Evolutionary conservation across 139 green algal genomes (phyloP).

Genomic region (Chlorella sorokiniana): DNA sequence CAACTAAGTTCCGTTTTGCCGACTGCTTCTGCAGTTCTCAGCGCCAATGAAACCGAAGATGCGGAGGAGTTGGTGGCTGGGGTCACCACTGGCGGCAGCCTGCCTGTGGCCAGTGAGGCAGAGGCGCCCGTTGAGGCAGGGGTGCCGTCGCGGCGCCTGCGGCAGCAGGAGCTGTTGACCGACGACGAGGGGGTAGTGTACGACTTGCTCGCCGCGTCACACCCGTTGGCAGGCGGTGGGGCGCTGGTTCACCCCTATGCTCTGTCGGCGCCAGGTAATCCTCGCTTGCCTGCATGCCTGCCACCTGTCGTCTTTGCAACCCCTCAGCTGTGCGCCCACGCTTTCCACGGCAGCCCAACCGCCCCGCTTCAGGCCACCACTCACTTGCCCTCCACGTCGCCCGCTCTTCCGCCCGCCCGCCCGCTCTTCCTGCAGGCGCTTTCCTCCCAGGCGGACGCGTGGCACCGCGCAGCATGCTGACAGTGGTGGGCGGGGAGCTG

Average conservation of each 20-base stretch:
- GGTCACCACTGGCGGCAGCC: too few relatives aligned
- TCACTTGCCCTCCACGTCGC: too few relatives aligned
- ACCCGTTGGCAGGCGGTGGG: not conserved
- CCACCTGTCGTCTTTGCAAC: too few relatives aligned
- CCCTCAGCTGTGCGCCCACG: too few relatives aligned
- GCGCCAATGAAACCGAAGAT: not conserved
- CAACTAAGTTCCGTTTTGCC: too few relatives aligned
- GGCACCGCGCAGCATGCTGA: not conserved
- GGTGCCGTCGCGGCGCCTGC: not conserved
- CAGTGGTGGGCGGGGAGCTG: not conserved
- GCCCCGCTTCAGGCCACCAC: too few relatives aligned
- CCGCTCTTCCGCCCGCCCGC: too few relatives aligned
- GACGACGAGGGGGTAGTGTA: not conserved
- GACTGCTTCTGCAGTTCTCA: not conserved
- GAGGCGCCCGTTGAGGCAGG: too few relatives aligned
- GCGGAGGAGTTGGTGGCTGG: not conserved
- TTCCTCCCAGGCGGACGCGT: not conserved
- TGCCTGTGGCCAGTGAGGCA: not conserved
- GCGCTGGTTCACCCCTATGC: too few relatives aligned
- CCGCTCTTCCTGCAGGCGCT: not conserved
- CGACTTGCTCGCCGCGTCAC: not conserved
- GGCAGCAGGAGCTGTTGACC: conserved; percentile 12
- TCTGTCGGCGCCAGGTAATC: too few relatives aligned
- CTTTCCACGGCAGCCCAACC: too few relatives aligned
- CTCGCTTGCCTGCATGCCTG: too few relatives aligned